phyloP scores from a whole-genome alignment of 148 eudicot genomes.

The Gaultheria prostrata region DNA sequence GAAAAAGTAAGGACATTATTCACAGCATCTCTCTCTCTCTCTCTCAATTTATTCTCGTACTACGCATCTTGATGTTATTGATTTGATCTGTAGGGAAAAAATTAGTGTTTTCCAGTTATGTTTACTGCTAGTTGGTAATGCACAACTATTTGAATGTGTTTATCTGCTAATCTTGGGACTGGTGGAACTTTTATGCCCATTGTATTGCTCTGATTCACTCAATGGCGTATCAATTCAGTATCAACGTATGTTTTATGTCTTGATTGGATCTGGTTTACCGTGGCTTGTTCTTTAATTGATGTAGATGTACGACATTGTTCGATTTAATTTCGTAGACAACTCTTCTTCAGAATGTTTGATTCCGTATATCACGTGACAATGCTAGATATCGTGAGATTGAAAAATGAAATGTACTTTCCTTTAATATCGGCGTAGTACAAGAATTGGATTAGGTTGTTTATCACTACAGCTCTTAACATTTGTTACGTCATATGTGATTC shows the following conservation, averaged over 20 bases:
- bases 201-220: not conserved
- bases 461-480: not conserved
- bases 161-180: not conserved
- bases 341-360: not conserved
- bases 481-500: not conserved
- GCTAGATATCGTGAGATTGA: not conserved
- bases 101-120: not conserved
- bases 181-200: not conserved
- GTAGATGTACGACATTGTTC: not conserved
- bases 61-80: not conserved
- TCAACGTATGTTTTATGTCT: not conserved
- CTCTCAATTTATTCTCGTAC: not conserved
- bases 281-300: not conserved
- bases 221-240: not conserved
- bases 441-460: not conserved
- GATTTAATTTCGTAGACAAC: not conserved
- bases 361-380: not conserved
- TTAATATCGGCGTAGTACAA: too few species aligned
- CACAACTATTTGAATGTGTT: not conserved
- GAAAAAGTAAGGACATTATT: constrained; percentile 37
- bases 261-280: not conserved
- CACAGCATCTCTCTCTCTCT: not conserved
- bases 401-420: not conserved
- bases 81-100: not conserved
- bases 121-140: not conserved